Evolutionary conservation across 805 yeast genomes (phyloP).

Genomic region (Candida stauntonica): DNA sequence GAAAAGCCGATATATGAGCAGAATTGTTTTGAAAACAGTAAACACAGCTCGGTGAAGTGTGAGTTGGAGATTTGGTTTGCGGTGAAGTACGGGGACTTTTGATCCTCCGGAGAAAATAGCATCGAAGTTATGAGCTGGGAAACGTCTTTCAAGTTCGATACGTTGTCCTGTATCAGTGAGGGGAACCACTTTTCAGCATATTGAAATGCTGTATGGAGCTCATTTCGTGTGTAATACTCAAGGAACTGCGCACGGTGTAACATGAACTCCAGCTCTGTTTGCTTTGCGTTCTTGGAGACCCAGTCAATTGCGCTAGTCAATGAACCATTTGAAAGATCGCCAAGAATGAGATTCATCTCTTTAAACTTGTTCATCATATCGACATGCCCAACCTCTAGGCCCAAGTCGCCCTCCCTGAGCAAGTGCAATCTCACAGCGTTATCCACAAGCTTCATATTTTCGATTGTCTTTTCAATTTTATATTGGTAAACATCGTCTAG

Average conservation of each 20-base stretch:
- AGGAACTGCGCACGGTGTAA: slow-evolving; percentile 41
- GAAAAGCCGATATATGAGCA: slow-evolving; percentile 46
- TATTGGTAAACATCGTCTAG: slow-evolving; percentile 33
- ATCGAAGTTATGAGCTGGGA: slow-evolving; percentile 41
- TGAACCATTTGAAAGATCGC: slow-evolving; percentile 36
- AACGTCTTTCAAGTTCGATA: slow-evolving; percentile 33
- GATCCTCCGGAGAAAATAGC: slow-evolving; percentile 20
- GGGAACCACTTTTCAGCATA: slow-evolving; percentile 42
- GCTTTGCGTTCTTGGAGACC: slow-evolving; percentile 32
- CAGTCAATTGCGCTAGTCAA: slow-evolving; percentile 46
- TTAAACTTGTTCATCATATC: slow-evolving; percentile 27
- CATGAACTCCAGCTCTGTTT: slow-evolving; percentile 37
- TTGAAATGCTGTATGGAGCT: slow-evolving; percentile 32
- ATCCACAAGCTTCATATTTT: slow-evolving; percentile 28
- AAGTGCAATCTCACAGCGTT: slow-evolving; percentile 43
- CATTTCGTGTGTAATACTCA: slow-evolving; percentile 27
- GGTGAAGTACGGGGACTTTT: slow-evolving; percentile 22
- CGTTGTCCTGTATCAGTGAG: slow-evolving; percentile 35
- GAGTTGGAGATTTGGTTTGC: slow-evolving; percentile 22
- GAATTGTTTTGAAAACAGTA: slow-evolving; percentile 43
- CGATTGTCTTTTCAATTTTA: slow-evolving; percentile 24
- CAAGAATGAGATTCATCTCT: slow-evolving; percentile 27
- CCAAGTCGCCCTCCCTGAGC: slow-evolving; percentile 42
- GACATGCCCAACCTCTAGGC: slow-evolving; percentile 26
- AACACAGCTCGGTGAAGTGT: slow-evolving; percentile 28